Percentiles rank a stretch among this genome's conserved stretches.
phyloP scores from a whole-genome alignment of 306 rosid species.

The Luffa acutangula region DNA sequence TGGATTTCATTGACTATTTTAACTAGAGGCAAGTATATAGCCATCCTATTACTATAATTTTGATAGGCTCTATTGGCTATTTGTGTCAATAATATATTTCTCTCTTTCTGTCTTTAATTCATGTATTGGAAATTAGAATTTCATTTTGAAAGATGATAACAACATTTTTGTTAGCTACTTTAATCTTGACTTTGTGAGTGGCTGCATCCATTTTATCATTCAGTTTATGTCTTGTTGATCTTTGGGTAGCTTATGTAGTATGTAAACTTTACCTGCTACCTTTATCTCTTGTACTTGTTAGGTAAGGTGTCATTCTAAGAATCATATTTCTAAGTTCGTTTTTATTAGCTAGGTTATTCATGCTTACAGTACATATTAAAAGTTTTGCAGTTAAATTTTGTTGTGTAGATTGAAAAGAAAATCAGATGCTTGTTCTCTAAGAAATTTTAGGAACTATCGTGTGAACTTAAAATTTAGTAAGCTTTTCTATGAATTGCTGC shows the following conservation, averaged over 20 bases:
- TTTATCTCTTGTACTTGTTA: neutral
- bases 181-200: neutral
- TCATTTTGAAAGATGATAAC: neutral
- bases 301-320: neutral
- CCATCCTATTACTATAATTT: constrained; percentile 9
- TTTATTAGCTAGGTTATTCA: neutral
- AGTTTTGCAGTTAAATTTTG: neutral
- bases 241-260: neutral
- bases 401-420: neutral
- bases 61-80: neutral
- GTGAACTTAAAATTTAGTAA: neutral
- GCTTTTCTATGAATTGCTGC: neutral
- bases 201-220: neutral
- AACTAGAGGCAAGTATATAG: constrained; percentile 56
- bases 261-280: neutral
- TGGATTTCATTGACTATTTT: constrained; percentile 84
- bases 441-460: neutral
- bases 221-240: neutral
- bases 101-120: neutral
- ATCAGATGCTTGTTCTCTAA: neutral
- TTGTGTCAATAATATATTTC: neutral
- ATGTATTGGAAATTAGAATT: neutral
- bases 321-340: neutral
- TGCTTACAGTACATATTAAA: neutral
- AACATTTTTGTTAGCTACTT: constrained; percentile 1